A percentile compares a stretch with the other conserved stretches of the same genome.
Conservation (phyloP, 73 alveolate species). For the Symbiodinium natans region DNA sequence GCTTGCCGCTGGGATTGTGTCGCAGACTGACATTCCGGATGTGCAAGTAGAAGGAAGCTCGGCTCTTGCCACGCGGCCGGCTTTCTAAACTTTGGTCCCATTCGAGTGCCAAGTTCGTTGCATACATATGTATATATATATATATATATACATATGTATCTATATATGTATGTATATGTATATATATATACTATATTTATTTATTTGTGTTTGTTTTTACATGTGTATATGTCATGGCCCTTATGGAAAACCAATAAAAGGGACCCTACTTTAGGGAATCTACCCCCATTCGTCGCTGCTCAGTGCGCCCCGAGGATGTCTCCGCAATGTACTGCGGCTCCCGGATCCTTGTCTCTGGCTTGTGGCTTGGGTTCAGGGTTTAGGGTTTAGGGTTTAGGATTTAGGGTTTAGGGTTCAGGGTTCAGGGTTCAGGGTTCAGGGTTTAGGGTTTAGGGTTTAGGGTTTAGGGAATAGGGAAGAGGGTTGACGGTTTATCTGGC, state of each 20-base stretch:
- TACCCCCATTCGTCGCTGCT: not conserved
- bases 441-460: not conserved
- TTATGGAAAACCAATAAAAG: not conserved
- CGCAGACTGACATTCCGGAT: not conserved
- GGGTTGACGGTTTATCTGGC: too few relatives aligned
- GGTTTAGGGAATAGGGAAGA: too few relatives aligned
- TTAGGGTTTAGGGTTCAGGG: not conserved
- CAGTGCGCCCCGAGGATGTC: not conserved
- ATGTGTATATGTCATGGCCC: not conserved
- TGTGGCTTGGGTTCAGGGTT: too few relatives aligned
- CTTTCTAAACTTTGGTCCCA: too few relatives aligned
- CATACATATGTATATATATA: too few relatives aligned
- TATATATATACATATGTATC: too few relatives aligned
- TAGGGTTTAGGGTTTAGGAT: not conserved
- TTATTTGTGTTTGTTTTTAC: too few relatives aligned
- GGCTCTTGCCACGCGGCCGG: not conserved
- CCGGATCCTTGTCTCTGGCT: not conserved
- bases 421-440: not conserved
- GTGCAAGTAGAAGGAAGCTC: not conserved
- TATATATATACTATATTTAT: too few relatives aligned
- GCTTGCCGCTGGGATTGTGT: too few relatives aligned
- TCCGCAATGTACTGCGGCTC: not conserved
- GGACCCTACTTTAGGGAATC: not conserved
- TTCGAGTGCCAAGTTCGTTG: too few relatives aligned
- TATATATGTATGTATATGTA: too few relatives aligned